Evolutionary conservation across 2,329 filamentous ascomycete genomes (phyloP).

Genomic region (Colletotrichum sp.): DNA sequence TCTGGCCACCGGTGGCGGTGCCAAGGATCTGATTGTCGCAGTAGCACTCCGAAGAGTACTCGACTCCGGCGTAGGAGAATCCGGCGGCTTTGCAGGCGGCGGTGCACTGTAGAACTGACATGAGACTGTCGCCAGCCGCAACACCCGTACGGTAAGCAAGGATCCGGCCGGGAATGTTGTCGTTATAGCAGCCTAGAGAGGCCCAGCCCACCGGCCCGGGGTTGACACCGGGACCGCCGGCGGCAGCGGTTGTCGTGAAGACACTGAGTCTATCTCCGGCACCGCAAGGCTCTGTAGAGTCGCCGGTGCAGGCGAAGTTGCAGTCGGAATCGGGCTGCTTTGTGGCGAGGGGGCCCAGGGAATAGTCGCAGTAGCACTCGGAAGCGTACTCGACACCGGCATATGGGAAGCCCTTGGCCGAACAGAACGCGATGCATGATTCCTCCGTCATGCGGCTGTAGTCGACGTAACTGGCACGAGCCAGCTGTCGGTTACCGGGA

Average conservation of each 20-base stretch:
- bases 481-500: neutral
- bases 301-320: too few species aligned
- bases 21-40: slow-evolving; percentile 34
- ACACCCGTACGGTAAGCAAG: too few species aligned
- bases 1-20: slow-evolving; percentile 26
- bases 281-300: too few species aligned
- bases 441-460: neutral
- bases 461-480: neutral
- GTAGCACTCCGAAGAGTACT: slow-evolving; percentile 44
- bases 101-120: neutral
- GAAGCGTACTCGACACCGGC: slow-evolving; percentile 57
- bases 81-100: slow-evolving; percentile 10
- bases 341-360: too few species aligned
- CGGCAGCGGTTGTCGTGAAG: too few species aligned
- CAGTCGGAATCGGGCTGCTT: too few species aligned
- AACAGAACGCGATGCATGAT: neutral
- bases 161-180: too few species aligned
- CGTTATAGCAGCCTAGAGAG: too few species aligned
- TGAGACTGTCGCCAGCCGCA: neutral
- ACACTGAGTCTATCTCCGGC: too few species aligned
- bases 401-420: slow-evolving; percentile 28
- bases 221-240: too few species aligned
- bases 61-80: slow-evolving; percentile 44
- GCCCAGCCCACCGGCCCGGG: too few species aligned
- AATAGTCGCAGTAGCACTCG: slow-evolving; percentile 50